Evolutionary conservation across 2,329 filamentous ascomycete genomes (phyloP), one percentile per base, ranked within the genome.

Genomic region (Pyrenochaeta sp.): DNA sequence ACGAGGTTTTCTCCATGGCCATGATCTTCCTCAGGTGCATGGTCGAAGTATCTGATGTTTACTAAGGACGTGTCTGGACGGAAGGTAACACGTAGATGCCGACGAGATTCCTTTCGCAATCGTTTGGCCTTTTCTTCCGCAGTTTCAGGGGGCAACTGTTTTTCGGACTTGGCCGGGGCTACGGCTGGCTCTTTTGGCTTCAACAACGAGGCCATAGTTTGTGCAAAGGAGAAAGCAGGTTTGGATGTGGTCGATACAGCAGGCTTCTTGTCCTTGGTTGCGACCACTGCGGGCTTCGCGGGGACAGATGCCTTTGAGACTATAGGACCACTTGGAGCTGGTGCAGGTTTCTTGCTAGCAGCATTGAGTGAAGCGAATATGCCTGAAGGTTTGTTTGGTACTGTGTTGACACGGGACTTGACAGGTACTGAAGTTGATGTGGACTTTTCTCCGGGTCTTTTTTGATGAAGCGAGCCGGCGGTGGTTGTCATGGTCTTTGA

Each of bases 31-130:
- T 81, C 80, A 1, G 83, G 84, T 49, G 90, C 86, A 58, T 89
- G 88, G 41, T 84, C 83, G 71, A 92, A 91, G 35, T 85, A 74
- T 51, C 82, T 81, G 41, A 90, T 75, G 55, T 88, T 76, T 1
- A 85, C 85, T 20, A 93, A 77, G 20, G 84, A 81, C 13, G 80
- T 74, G 35, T 87, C 87, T 0, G 83, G 79, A 62, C 86, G 88
- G 79, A 88, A 93, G 6, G 74, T 80, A 5, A 93, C 89, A 9
- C 85, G 81, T 15, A 91, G 74, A 51, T 87, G 83, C 23, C 87
- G 81, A 35, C 88, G 81, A 45, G 83, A 79, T 64, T 91, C 87
- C 60, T 90, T 91, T 23, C 87, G 83, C 4, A 90, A 73, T 8
- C 89, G 82, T 59, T 84, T 87, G 2, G 78, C 74, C 57, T 78